These are phyloP conservation scores for Tritrichomonas foetus DNA, from an alignment of 208 protist genomes.

Conservation along the genomic window DNA sequence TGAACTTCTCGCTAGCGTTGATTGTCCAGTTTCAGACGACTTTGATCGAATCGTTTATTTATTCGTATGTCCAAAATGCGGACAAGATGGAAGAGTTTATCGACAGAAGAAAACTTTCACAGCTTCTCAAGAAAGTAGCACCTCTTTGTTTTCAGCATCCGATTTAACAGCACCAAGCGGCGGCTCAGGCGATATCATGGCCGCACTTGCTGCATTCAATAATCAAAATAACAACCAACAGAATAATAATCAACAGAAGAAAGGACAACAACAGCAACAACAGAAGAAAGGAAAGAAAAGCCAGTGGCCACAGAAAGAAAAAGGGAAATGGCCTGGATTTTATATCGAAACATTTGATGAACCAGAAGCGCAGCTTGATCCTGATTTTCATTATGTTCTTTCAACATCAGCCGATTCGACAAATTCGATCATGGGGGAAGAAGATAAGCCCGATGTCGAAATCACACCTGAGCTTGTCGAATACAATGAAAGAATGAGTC, in stretches of 20 bases:
- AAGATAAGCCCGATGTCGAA: not conserved
- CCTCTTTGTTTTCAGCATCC: not conserved
- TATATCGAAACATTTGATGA: not conserved
- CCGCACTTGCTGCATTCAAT: not conserved
- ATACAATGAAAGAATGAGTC: not conserved
- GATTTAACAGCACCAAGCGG: not conserved
- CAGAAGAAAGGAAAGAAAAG: not conserved
- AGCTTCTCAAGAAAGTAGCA: not conserved
- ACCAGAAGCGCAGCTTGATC: not conserved
- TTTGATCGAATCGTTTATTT: slow-evolving; percentile 24
- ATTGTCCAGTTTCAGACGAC: not conserved
- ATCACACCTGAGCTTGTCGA: not conserved
- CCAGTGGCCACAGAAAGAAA: not conserved
- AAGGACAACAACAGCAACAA: not conserved
- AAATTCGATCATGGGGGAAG: not conserved
- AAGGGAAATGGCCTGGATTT: not conserved
- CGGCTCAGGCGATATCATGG: not conserved
- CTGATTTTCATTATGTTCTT: not conserved
- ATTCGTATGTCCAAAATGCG: slow-evolving; percentile 12
- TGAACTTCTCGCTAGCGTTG: not conserved
- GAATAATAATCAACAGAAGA: too few relatives aligned
- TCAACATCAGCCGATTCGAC: not conserved
- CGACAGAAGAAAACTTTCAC: not conserved
- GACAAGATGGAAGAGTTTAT: not conserved
- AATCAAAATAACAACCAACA: not conserved